Percentiles rank a stretch among this genome's conserved stretches.
Conservation (phyloP, 495 filamentous ascomycete species). For the Podospora australis region DNA sequence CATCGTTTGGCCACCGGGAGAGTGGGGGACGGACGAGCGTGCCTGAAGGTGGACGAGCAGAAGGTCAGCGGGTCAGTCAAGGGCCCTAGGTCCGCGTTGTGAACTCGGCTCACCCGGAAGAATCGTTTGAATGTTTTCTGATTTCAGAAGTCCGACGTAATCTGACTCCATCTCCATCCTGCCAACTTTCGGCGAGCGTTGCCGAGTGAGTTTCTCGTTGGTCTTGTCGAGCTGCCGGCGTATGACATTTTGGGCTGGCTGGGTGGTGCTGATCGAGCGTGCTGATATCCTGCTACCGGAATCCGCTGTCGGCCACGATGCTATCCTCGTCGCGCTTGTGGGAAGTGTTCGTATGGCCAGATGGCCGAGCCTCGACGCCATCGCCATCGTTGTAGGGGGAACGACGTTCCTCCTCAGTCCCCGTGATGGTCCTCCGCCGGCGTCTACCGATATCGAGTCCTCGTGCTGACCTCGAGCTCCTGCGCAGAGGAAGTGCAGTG, state of each 20-base stretch:
- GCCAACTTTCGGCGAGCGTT: too few species aligned
- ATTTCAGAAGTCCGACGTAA: too few species aligned
- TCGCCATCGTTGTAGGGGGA: background rate
- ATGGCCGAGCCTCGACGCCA: slow-evolving; percentile 5
- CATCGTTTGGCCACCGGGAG: slow-evolving; percentile 10
- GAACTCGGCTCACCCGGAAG: slow-evolving; percentile 11
- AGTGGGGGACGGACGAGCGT: slow-evolving; percentile 24
- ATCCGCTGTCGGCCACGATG: background rate
- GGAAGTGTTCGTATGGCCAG: slow-evolving; percentile 5
- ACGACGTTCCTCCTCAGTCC: too few species aligned
- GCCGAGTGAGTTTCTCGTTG: background rate
- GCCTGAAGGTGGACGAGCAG: slow-evolving; percentile 5
- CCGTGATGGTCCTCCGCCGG: too few species aligned
- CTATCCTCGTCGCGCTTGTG: background rate
- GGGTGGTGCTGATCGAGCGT: slow-evolving; percentile 7
- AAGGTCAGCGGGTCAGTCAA: background rate
- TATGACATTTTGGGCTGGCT: too few species aligned
- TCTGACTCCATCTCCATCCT: too few species aligned
- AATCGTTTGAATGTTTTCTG: background rate
- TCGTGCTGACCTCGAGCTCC: too few species aligned
- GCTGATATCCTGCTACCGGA: background rate
- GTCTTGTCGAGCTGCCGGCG: too few species aligned
- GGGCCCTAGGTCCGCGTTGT: background rate
- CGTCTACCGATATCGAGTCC: too few species aligned
- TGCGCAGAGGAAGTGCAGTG: too few species aligned